Conservation (phyloP, 2,329 filamentous ascomycete genomes). For the Bertia moriformis region DNA sequence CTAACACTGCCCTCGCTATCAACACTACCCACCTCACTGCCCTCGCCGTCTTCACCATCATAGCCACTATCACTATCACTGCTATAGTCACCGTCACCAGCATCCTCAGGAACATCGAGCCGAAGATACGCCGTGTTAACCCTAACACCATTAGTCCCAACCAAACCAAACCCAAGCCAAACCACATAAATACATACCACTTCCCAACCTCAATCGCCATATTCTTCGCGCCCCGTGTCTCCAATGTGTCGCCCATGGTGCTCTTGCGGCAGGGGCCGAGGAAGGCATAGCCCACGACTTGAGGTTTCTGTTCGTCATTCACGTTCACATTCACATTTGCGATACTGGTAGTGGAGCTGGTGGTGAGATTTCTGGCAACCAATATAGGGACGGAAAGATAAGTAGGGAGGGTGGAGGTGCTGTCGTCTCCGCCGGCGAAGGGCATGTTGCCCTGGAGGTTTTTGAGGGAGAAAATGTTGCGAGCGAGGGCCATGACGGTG, state of each 20-base stretch:
- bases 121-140: not conserved
- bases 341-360: not conserved
- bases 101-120: not conserved
- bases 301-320: not conserved
- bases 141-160: not conserved
- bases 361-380: not conserved
- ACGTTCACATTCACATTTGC: not conserved
- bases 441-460: not conserved
- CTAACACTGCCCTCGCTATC: too few relatives aligned
- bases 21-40: too few relatives aligned
- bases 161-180: not conserved
- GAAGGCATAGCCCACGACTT: not conserved
- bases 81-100: not conserved
- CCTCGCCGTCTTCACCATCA: too few relatives aligned
- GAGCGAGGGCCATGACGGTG: not conserved
- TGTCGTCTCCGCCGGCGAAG: too few relatives aligned
- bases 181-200: not conserved
- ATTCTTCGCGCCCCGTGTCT: not conserved
- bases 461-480: not conserved
- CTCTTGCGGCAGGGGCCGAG: too few relatives aligned
- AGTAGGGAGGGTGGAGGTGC: not conserved
- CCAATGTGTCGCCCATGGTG: too few relatives aligned
- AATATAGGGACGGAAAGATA: too few relatives aligned
- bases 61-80: not conserved
- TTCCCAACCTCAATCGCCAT: not conserved